phyloP scores from a whole-genome alignment of 345 rosid genomes.

The Rhodamnia rubescens region DNA sequence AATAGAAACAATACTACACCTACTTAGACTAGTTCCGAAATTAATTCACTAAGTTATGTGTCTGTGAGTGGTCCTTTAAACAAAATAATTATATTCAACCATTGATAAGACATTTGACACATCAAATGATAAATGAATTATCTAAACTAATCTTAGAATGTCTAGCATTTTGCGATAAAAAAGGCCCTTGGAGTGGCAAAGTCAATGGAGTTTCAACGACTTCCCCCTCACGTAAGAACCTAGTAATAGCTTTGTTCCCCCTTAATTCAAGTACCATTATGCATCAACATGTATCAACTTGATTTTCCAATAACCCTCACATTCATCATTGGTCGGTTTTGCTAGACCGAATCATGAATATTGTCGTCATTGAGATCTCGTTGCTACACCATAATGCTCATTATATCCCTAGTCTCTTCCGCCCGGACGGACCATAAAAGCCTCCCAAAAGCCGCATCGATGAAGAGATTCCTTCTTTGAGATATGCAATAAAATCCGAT shows the following conservation, averaged over 20 bases:
- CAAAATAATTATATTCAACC: too few species aligned
- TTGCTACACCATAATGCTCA: neutral
- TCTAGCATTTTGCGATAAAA: too few species aligned
- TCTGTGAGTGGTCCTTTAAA: too few species aligned
- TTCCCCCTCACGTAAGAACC: neutral
- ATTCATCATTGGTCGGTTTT: fast-evolving
- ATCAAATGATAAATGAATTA: too few species aligned
- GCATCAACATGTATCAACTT: neutral
- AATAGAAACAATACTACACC: too few species aligned
- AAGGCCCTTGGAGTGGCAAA: too few species aligned
- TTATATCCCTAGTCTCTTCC: neutral
- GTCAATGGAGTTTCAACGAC: neutral
- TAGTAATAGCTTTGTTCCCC: neutral
- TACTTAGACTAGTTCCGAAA: too few species aligned
- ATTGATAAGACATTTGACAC: too few species aligned
- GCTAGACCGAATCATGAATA: too few species aligned
- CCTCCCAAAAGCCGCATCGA: fast-evolving
- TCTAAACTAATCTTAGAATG: too few species aligned
- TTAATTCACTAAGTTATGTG: too few species aligned
- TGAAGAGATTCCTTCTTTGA: neutral
- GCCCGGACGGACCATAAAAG: neutral
- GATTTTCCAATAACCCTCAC: neutral
- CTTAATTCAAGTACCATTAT: neutral
- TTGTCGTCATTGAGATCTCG: too few species aligned
- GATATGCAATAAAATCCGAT: neutral